These are phyloP conservation scores for Kwoniella sp. DNA, from an alignment of 768 basidiomycete genomes.

Conservation along the genomic window DNA sequence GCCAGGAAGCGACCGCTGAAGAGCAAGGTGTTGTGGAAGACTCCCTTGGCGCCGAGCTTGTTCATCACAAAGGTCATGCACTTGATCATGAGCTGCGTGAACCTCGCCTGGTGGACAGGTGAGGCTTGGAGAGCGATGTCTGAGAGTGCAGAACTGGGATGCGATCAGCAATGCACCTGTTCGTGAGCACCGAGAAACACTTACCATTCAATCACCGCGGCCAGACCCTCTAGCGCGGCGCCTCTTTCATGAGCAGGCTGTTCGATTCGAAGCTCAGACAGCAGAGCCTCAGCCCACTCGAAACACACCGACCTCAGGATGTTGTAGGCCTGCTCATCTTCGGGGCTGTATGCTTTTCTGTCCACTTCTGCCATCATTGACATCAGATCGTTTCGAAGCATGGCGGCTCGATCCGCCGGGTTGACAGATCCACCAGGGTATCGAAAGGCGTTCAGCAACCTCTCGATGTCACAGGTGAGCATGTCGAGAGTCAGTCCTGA, in stretches of 20 bases:
- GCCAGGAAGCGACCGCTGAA: conserved; percentile 53
- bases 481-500: conserved; percentile 2
- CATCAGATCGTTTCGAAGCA: conserved; percentile 47
- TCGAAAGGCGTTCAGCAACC: conserved; percentile 29
- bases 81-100: conserved; percentile 46
- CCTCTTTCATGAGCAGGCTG: conserved; percentile 52
- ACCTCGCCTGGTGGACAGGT: conserved; percentile 32
- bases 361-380: conserved; percentile 48
- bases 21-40: conserved; percentile 54
- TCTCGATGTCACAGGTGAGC: conserved; percentile 22
- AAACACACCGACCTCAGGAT: conserved; percentile 46
- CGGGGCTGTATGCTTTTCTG: conserved; percentile 31
- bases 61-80: conserved; percentile 52
- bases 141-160: conserved; percentile 47
- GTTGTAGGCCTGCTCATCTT: conserved; percentile 25
- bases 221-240: conserved; percentile 52
- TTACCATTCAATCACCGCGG: conserved; percentile 51
- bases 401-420: conserved; percentile 37
- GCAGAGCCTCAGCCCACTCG: conserved; percentile 48
- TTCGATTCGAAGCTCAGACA: conserved; percentile 49
- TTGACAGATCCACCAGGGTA: conserved; percentile 23
- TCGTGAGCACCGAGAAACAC: not conserved
- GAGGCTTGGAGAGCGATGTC: conserved; percentile 39
- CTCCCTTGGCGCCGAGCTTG: conserved; percentile 53
- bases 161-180: not conserved